Evolutionary conservation across 768 basidiomycete genomes (phyloP).

Genomic region (Kwoniella botswanensis): DNA sequence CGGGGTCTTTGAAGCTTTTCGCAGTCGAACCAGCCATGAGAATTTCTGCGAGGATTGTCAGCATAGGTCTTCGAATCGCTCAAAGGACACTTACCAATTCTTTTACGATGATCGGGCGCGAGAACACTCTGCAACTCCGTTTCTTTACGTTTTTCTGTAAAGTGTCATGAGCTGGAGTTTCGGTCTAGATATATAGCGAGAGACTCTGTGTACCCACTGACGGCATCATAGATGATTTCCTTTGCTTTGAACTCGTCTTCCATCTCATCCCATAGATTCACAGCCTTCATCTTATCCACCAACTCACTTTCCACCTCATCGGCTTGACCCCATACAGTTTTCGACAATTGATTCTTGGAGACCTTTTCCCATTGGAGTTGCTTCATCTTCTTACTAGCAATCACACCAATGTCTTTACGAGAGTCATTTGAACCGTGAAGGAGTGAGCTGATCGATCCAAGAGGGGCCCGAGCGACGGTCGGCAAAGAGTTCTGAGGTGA

Average conservation of each 20-base stretch:
- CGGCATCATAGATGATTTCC: conserved; percentile 85
- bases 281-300: conserved; percentile 76
- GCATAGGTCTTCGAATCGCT: not conserved
- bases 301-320: conserved; percentile 73
- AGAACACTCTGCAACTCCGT: conserved; percentile 91
- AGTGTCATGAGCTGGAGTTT: conserved; percentile 16
- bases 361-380: conserved; percentile 99
- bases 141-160: conserved; percentile 75
- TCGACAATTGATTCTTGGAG: conserved; percentile 80
- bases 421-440: conserved; percentile 48
- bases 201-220: conserved; percentile 65
- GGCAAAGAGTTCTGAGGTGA: conserved; percentile 21
- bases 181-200: no score
- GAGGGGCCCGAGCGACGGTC: conserved; percentile 33
- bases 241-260: conserved; percentile 98
- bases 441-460: conserved; percentile 52
- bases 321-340: conserved; percentile 77
- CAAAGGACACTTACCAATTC: conserved; percentile 73
- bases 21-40: conserved; percentile 79
- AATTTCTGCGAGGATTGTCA: conserved; percentile 68
- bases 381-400: conserved; percentile 91
- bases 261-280: conserved; percentile 94
- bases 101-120: conserved; percentile 87
- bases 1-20: conserved; percentile 70
- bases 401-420: conserved; percentile 83